Percentiles rank a stretch among this genome's conserved stretches.
phyloP scores from a whole-genome alignment of 179 eudicot species.

The Nepenthes alata region DNA sequence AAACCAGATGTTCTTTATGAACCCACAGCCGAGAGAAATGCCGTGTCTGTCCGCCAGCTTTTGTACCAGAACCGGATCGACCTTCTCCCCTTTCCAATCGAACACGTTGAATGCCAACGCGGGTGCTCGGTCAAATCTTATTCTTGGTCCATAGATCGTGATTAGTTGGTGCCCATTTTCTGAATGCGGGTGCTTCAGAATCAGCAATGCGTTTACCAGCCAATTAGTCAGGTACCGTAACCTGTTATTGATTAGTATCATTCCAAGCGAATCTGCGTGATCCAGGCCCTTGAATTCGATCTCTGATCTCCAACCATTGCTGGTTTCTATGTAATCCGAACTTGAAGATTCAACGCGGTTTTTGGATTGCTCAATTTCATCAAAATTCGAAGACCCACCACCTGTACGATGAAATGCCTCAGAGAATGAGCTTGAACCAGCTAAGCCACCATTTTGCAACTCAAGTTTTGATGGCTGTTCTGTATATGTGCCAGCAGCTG shows the following conservation, averaged over 20 bases:
- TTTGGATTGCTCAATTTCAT: constrained; percentile 7
- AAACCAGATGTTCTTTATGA: constrained; percentile 37
- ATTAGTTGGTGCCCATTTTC: constrained; percentile 35
- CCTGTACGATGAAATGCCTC: constrained; percentile 9
- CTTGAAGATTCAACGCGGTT: not conserved
- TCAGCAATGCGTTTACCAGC: constrained; percentile 55
- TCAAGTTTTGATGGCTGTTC: constrained; percentile 2
- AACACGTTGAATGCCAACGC: constrained; percentile 57
- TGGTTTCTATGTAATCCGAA: not conserved
- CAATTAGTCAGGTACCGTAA: constrained; percentile 55
- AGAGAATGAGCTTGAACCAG: constrained; percentile 7
- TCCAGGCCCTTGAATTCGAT: constrained; percentile 51
- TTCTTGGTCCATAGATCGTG: constrained; percentile 57
- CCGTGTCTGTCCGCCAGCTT: constrained; percentile 55
- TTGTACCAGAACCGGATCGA: constrained; percentile 62
- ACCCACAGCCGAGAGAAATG: constrained; percentile 43
- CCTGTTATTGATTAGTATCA: constrained; percentile 45
- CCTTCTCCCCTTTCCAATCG: constrained; percentile 75
- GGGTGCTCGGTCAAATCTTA: constrained; percentile 45
- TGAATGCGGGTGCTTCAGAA: constrained; percentile 47
- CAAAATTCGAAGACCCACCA: constrained; percentile 4
- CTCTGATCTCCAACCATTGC: constrained; percentile 1
- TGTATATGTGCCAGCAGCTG: not conserved
- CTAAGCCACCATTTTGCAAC: not conserved
- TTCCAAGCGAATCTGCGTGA: constrained; percentile 60